Evolutionary conservation across 345 rosid species (phyloP), one percentile per base, ranked within the genome.

Genomic region (Euphorbia pulcherrima): DNA sequence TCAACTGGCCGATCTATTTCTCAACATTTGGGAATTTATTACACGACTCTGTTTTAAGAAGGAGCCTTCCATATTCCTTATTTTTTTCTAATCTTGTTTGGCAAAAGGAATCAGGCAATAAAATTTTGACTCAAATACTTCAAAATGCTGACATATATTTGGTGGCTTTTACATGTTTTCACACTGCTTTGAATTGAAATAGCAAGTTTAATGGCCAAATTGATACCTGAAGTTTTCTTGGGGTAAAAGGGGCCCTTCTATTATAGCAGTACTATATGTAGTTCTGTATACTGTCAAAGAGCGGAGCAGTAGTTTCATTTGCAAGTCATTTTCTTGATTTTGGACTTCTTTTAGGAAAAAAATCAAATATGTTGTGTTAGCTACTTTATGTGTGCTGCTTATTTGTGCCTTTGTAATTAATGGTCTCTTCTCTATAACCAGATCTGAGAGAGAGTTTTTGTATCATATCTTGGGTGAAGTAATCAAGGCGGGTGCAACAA

Each of bases 401-500:
- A 28, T 26, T 1, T 27, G 39, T 18, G 20, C 28, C 28, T 33
- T 18, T 27, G 18, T 47, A 35, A 2, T 9, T 28, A 6, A 44
- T 46, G 37, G 41, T 69, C 4, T 46, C 58, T 67, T 52, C 41
- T 53, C 20, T 41, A 33, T 30, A 24, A 62, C 30, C 75, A 95
- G 99, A 79, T 94, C 99, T 1, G 97, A 94, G 56, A 88, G 84
- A 74, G 92, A 87, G 68, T 92, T 84, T 62, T 72, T 94, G 48
- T 94, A 87, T 74, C 77, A 87, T 78, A 84, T 94, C 56, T 85
- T 94, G 78, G 97, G 82, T 41, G 99, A 94, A 78, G 97, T 88
- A 8, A 91, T 94, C 62, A 94, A 94, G 81, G 97, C 88, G 4
- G 99, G 99, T 68, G 99, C 99, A 9, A 88, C 97, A 5, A 94